Conservation (phyloP, 208 protist genomes). For the Kentomonas sorsogonicus region DNA sequence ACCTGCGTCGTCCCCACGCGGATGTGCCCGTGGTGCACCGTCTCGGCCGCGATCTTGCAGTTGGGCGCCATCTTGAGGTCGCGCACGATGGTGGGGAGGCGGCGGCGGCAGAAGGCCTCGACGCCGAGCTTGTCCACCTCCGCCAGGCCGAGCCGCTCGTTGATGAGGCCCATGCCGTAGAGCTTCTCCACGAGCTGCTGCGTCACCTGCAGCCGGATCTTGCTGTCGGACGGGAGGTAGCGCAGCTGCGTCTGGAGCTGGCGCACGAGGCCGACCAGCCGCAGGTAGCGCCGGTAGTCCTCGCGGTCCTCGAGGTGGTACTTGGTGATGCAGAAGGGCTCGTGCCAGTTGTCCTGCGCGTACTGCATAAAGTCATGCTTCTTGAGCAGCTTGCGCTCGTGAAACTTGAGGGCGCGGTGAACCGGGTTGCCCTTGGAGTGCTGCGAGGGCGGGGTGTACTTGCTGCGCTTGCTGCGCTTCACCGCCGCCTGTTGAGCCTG, state of each 20-base stretch:
- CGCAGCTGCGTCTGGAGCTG: conserved; percentile 85
- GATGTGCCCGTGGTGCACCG: conserved; percentile 88
- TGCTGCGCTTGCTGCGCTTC: conserved; percentile 78
- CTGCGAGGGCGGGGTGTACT: conserved; percentile 67
- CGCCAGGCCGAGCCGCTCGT: conserved; percentile 76
- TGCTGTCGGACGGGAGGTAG: conserved; percentile 82
- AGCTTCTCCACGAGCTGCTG: conserved; percentile 87
- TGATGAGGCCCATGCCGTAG: conserved; percentile 87
- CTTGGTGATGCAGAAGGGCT: conserved; percentile 89
- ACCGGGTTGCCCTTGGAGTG: conserved; percentile 81
- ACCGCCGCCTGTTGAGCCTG: conserved; percentile 46
- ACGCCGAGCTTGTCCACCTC: conserved; percentile 89
- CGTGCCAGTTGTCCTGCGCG: conserved; percentile 88
- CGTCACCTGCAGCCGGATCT: conserved; percentile 88
- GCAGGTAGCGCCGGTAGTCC: conserved; percentile 89
- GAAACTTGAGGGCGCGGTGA: conserved; percentile 80
- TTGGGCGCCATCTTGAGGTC: conserved; percentile 87
- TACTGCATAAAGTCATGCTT: conserved; percentile 93
- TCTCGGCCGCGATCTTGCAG: conserved; percentile 74
- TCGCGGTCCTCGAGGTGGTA: conserved; percentile 91
- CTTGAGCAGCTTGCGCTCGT: conserved; percentile 87
- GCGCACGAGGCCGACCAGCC: conserved; percentile 79
- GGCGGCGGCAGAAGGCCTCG: conserved; percentile 86
- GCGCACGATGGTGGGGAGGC: conserved; percentile 81
- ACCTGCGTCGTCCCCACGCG: conserved; percentile 85